These are phyloP conservation scores for Trametes elegans DNA, from an alignment of 768 basidiomycete genomes.

Conservation along the genomic window DNA sequence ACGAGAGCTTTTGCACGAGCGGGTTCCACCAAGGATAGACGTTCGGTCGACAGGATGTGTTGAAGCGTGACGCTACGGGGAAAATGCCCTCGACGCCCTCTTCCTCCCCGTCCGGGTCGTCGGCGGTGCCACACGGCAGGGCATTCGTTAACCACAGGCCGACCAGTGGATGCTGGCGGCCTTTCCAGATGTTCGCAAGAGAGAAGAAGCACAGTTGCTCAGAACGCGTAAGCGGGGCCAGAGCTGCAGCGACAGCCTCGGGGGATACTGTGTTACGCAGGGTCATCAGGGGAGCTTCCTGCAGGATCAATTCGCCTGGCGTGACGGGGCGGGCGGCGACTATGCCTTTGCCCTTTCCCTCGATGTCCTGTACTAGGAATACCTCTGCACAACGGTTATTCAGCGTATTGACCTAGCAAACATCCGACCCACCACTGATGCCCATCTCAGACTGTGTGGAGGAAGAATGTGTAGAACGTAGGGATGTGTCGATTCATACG, in stretches of 20 bases:
- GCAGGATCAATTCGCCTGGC: slow-evolving; percentile 23
- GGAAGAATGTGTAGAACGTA: too few species aligned
- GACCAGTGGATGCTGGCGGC: slow-evolving; percentile 7
- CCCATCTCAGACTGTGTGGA: too few species aligned
- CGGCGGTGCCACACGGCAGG: slow-evolving; percentile 18
- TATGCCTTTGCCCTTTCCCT: slow-evolving; percentile 23
- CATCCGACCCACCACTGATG: too few species aligned
- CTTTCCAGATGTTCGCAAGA: slow-evolving; percentile 17
- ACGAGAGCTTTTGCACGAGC: slow-evolving; percentile 15
- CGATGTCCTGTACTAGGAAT: background rate
- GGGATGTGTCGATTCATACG: too few species aligned
- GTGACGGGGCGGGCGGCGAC: slow-evolving; percentile 24
- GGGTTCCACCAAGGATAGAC: slow-evolving; percentile 26
- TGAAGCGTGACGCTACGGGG: slow-evolving; percentile 24
- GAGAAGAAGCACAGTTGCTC: slow-evolving; percentile 21
- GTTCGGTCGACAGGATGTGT: slow-evolving; percentile 28
- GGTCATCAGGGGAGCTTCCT: slow-evolving; percentile 26
- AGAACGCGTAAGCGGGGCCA: slow-evolving; percentile 16
- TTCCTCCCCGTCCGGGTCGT: background rate
- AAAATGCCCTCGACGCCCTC: slow-evolving; percentile 21
- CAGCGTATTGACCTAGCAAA: too few species aligned
- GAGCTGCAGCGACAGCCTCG: slow-evolving; percentile 18
- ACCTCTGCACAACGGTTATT: too few species aligned
- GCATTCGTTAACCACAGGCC: slow-evolving; percentile 29
- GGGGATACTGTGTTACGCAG: background rate